Evolutionary conservation across 2,329 filamentous ascomycete species (phyloP).

Genomic region (Colletotrichum zoysiae): DNA sequence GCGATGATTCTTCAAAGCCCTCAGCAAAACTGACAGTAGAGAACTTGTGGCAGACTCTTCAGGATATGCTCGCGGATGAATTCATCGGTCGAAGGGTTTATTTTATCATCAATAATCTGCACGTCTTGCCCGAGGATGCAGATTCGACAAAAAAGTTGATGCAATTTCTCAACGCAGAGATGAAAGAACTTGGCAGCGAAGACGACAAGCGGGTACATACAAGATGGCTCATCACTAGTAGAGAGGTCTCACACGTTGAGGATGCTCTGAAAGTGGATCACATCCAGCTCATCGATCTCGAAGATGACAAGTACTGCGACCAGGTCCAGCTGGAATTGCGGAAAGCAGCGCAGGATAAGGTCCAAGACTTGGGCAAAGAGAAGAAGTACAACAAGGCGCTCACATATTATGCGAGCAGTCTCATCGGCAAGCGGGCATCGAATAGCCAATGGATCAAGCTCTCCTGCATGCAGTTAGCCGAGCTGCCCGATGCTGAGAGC

Average conservation of each 20-base stretch:
- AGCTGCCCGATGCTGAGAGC: slow-evolving; percentile 52
- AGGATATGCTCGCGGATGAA: slow-evolving; percentile 56
- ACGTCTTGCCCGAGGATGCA: slow-evolving; percentile 52
- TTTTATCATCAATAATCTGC: slow-evolving; percentile 57
- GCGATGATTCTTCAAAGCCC: slow-evolving; percentile 46
- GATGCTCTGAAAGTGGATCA: slow-evolving; percentile 48
- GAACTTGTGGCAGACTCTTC: slow-evolving; percentile 56
- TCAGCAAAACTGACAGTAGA: slow-evolving; percentile 51
- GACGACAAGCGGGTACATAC: slow-evolving; percentile 46
- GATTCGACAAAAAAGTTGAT: slow-evolving; percentile 52
- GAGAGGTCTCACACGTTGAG: slow-evolving; percentile 46
- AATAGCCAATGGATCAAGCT: slow-evolving; percentile 61
- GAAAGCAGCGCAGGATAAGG: slow-evolving; percentile 53
- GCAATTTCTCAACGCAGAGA: slow-evolving; percentile 49
- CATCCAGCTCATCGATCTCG: slow-evolving; percentile 52
- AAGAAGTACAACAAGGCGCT: slow-evolving; percentile 58
- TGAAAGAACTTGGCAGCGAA: slow-evolving; percentile 44
- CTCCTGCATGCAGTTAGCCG: slow-evolving; percentile 56
- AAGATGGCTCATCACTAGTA: slow-evolving; percentile 57
- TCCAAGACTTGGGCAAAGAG: slow-evolving; percentile 49
- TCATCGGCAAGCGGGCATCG: slow-evolving; percentile 57
- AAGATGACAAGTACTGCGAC: slow-evolving; percentile 53
- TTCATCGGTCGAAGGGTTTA: slow-evolving; percentile 53
- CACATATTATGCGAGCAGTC: slow-evolving; percentile 56
- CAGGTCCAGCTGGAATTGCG: slow-evolving; percentile 53